Conservation (phyloP, 495 filamentous ascomycete genomes). For the Saxispiralis lemnorum region DNA sequence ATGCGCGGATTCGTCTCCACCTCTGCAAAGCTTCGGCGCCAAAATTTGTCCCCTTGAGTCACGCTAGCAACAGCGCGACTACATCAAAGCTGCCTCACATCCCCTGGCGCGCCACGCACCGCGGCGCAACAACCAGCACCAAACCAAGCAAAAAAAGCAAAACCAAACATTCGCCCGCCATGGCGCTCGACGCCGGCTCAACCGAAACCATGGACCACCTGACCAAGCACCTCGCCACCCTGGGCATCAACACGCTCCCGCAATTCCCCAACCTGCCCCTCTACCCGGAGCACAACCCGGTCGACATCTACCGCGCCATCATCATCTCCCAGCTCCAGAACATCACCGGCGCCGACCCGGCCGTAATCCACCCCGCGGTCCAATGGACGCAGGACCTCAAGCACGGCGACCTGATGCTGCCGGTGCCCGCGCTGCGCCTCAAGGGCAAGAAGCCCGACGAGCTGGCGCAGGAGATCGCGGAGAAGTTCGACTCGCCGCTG, state of each 20-base stretch:
- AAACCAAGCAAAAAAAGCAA: background rate
- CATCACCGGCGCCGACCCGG: constrained; percentile 53
- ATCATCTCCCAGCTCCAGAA: constrained; percentile 55
- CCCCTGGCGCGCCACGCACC: too few relatives aligned
- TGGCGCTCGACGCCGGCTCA: constrained; percentile 5
- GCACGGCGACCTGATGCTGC: constrained; percentile 72
- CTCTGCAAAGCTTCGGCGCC: too few relatives aligned
- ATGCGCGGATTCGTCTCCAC: too few relatives aligned
- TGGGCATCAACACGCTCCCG: constrained; percentile 15
- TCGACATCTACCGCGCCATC: constrained; percentile 76
- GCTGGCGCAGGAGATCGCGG: constrained; percentile 50
- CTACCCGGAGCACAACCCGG: constrained; percentile 57
- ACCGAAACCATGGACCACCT: constrained; percentile 12
- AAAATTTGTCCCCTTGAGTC: too few relatives aligned
- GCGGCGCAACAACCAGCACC: background rate
- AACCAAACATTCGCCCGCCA: background rate
- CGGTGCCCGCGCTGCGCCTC: constrained; percentile 61
- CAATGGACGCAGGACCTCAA: constrained; percentile 71
- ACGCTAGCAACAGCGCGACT: too few relatives aligned
- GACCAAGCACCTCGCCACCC: constrained; percentile 11
- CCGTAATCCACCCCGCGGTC: constrained; percentile 59
- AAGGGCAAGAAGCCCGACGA: constrained; percentile 68
- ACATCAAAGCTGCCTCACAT: too few relatives aligned
- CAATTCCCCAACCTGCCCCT: constrained; percentile 9
- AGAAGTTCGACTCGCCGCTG: constrained; percentile 57